These are phyloP conservation scores for Hypoxylon sp. DNA, from an alignment of 2,329 filamentous ascomycete genomes.

Conservation along the genomic window DNA sequence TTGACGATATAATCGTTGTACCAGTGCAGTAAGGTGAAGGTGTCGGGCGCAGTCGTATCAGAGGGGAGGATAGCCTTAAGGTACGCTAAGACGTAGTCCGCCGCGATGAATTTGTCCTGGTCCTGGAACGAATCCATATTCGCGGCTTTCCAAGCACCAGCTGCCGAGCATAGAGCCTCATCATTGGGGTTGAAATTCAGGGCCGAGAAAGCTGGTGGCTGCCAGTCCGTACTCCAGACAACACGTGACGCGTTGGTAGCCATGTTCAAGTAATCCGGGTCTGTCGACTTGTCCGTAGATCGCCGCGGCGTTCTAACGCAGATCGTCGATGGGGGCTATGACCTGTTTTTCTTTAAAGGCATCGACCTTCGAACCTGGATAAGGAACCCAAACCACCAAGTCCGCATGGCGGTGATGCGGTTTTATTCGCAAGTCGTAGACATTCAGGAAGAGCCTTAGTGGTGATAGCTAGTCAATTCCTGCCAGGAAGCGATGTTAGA, in stretches of 20 bases:
- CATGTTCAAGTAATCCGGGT: neutral
- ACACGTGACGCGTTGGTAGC: slow-evolving; percentile 9
- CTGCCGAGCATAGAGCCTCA: slow-evolving; percentile 1
- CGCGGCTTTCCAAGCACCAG: slow-evolving; percentile 20
- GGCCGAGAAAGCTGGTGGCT: slow-evolving; percentile 11
- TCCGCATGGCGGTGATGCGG: neutral
- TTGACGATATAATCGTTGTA: slow-evolving; percentile 9
- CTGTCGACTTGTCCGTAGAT: neutral
- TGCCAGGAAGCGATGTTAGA: neutral
- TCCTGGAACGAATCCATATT: neutral
- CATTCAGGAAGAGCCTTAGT: neutral
- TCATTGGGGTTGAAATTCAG: slow-evolving; percentile 12
- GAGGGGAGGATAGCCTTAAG: slow-evolving; percentile 8
- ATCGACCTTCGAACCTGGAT: neutral
- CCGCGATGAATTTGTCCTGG: neutral
- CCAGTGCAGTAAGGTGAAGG: slow-evolving; percentile 8
- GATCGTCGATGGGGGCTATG: neutral
- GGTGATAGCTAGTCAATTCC: neutral
- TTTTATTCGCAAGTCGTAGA: neutral
- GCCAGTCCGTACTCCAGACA: slow-evolving; percentile 11
- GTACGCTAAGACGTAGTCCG: slow-evolving; percentile 1
- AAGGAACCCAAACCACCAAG: neutral
- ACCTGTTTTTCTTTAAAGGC: neutral
- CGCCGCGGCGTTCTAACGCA: neutral
- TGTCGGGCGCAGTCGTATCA: neutral